Conservation (phyloP, 2,329 filamentous ascomycete genomes). For the Talaromyces atroroseus region DNA sequence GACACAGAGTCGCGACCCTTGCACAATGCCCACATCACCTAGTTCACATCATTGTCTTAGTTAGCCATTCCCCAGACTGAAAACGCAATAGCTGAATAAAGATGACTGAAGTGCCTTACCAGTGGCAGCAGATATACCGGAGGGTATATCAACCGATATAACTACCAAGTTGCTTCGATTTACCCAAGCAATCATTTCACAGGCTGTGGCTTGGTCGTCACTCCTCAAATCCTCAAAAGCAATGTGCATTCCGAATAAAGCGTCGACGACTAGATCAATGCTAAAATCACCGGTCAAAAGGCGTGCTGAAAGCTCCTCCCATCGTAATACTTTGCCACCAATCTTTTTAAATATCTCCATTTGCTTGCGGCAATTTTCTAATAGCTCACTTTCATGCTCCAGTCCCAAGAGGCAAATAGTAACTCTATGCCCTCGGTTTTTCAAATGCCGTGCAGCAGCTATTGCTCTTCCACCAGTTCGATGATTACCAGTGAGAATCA, state of each 20-base stretch:
- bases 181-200: conserved; percentile 88
- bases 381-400: conserved; percentile 72
- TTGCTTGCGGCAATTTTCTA: conserved; percentile 76
- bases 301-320: conserved; percentile 52
- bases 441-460: conserved; percentile 78
- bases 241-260: conserved; percentile 76
- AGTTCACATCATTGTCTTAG: conserved; percentile 1
- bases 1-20: conserved; percentile 74
- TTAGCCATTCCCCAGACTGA: not conserved
- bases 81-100: conserved; percentile 46
- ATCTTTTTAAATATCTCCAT: conserved; percentile 78
- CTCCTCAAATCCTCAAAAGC: conserved; percentile 83
- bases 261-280: conserved; percentile 80
- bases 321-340: conserved; percentile 65
- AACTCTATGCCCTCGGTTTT: conserved; percentile 74
- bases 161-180: conserved; percentile 80
- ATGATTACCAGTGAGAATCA: conserved; percentile 93
- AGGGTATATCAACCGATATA: conserved; percentile 84
- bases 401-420: conserved; percentile 79
- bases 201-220: conserved; percentile 75
- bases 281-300: conserved; percentile 53
- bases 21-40: conserved; percentile 54
- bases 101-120: conserved; percentile 44
- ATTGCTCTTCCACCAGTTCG: conserved; percentile 80
- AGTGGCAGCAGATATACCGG: conserved; percentile 74